Percentiles rank a stretch among this genome's conserved stretches.
Evolutionary conservation across 2,329 filamentous ascomycete genomes (phyloP).

Genomic region (Tolypocladium amazonense): DNA sequence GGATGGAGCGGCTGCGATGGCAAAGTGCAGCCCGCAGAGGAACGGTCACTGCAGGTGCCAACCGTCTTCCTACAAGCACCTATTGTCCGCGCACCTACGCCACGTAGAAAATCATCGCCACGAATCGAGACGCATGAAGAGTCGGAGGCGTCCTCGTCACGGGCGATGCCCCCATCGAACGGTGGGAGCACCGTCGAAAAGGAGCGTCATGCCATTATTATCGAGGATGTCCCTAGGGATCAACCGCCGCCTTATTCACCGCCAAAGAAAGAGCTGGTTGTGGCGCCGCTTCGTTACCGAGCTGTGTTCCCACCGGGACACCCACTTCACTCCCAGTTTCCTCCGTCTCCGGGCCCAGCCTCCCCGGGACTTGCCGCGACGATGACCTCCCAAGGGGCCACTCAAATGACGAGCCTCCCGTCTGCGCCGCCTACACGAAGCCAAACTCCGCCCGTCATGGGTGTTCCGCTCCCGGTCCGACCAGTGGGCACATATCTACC

Average conservation of each 20-base stretch:
- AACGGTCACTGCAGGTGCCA: constrained; percentile 7
- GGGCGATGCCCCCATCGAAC: neutral
- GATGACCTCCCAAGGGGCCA: constrained; percentile 52
- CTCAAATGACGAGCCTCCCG: constrained; percentile 49
- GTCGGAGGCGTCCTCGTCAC: neutral
- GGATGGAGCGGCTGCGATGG: constrained; percentile 23
- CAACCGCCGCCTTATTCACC: constrained; percentile 48
- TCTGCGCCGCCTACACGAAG: constrained; percentile 29
- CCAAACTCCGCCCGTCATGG: constrained; percentile 9
- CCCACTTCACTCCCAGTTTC: constrained; percentile 32
- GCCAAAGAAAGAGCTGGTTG: constrained; percentile 23
- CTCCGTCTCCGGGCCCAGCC: constrained; percentile 48
- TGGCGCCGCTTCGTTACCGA: constrained; percentile 35
- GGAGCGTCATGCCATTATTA: constrained; percentile 23
- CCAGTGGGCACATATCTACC: constrained; percentile 34
- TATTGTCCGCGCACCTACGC: constrained; percentile 25
- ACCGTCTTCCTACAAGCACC: constrained; percentile 17
- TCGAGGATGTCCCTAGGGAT: constrained; percentile 25
- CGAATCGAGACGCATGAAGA: constrained; percentile 6
- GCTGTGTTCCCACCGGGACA: constrained; percentile 49
- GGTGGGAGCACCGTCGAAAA: constrained; percentile 22
- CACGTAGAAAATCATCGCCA: constrained; percentile 22
- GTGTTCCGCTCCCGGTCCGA: constrained; percentile 28
- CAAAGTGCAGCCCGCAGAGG: constrained; percentile 7
- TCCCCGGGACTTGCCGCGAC: constrained; percentile 52